Evolutionary conservation across 2,329 filamentous ascomycete genomes (phyloP).

Genomic region (Teratosphaeria epicoccoides): DNA sequence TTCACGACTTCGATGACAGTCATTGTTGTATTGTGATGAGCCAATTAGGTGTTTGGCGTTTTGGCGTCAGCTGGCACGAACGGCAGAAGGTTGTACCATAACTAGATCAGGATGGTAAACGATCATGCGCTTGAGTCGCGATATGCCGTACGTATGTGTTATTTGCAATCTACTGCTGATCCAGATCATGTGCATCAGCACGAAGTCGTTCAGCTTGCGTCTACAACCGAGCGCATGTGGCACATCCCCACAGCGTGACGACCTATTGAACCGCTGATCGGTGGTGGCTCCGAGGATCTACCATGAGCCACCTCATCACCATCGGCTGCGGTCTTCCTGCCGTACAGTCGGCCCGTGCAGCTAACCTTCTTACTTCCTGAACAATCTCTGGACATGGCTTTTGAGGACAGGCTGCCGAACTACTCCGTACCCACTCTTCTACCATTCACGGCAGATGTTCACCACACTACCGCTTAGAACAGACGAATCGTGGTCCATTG

Average conservation of each 20-base stretch:
- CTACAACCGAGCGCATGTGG: neutral
- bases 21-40: neutral
- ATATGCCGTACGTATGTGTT: neutral
- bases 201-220: neutral
- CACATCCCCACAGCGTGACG: neutral
- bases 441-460: neutral
- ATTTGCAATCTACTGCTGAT: neutral
- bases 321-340: neutral
- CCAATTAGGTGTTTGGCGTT: constrained; percentile 1
- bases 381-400: neutral
- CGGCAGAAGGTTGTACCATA: neutral
- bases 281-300: neutral
- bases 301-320: neutral
- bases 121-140: neutral
- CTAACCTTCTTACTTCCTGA: neutral
- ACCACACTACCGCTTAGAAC: neutral
- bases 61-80: neutral
- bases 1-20: neutral
- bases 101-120: neutral
- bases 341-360: neutral
- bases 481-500: neutral
- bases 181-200: neutral
- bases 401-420: neutral
- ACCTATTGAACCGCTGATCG: neutral
- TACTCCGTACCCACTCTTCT: neutral